phyloP scores from a whole-genome alignment of 805 yeast genomes.

The Candida ficus region DNA sequence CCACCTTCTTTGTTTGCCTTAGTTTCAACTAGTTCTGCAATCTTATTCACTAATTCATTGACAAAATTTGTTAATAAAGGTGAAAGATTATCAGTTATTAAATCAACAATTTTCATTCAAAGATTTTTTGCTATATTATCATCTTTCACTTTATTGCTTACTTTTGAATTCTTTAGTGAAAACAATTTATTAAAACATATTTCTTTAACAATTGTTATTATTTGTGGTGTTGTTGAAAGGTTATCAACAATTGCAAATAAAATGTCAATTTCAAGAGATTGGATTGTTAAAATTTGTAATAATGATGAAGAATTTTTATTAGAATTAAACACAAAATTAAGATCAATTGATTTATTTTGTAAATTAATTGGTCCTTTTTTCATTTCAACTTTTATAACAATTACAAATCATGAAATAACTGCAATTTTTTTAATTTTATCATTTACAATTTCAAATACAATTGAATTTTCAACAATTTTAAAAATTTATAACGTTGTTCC shows the following conservation, averaged over 20 bases:
- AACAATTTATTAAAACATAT: constrained; percentile 6
- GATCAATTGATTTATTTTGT: constrained; percentile 34
- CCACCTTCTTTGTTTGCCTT: constrained; percentile 34
- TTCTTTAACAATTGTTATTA: constrained; percentile 20
- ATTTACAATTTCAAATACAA: constrained; percentile 25
- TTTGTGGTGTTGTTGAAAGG: constrained; percentile 31
- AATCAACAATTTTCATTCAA: constrained; percentile 28
- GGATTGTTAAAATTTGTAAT: constrained; percentile 33
- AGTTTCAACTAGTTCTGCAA: constrained; percentile 25
- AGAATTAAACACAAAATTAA: constrained; percentile 29
- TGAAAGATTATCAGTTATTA: constrained; percentile 27
- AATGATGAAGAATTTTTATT: constrained; percentile 22
- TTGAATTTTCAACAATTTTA: constrained; percentile 31
- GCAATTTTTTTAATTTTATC: constrained; percentile 25
- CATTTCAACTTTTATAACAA: constrained; percentile 28
- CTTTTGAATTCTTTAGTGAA: constrained; percentile 10
- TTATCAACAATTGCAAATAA: constrained; percentile 30
- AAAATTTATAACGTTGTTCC: constrained; percentile 30
- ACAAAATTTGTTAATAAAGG: constrained; percentile 28
- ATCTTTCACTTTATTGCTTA: constrained; percentile 8
- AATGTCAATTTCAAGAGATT: constrained; percentile 36
- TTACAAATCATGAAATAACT: constrained; percentile 19
- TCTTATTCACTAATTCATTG: constrained; percentile 24
- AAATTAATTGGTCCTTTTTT: constrained; percentile 34
- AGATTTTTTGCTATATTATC: constrained; percentile 18